Percentiles rank a stretch among this genome's conserved stretches.
Conservation (phyloP, 2,329 filamentous ascomycete species). For the Verticillium tricorpus region DNA sequence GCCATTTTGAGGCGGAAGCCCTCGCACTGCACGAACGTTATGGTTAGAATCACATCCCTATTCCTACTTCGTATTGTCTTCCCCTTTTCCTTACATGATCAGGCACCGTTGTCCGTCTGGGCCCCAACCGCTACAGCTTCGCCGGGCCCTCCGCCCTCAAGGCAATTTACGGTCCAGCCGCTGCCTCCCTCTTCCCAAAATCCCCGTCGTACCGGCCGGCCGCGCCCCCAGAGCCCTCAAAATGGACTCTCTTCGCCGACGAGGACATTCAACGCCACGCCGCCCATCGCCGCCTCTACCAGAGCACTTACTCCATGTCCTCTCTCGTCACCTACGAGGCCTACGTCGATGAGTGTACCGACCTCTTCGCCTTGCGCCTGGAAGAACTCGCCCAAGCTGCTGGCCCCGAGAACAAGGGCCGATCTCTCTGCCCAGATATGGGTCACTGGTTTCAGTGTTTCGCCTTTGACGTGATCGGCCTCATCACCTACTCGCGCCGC, state of each 20-base stretch:
- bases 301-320: constrained; percentile 41
- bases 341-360: constrained; percentile 42
- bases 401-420: background rate
- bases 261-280: constrained; percentile 28
- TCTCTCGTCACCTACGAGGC: constrained; percentile 42
- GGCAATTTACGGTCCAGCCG: constrained; percentile 23
- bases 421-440: constrained; percentile 28
- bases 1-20: constrained; percentile 22
- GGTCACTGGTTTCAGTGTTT: constrained; percentile 40
- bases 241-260: constrained; percentile 24
- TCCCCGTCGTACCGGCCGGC: constrained; percentile 26
- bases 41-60: constrained; percentile 12
- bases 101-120: constrained; percentile 38
- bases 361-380: constrained; percentile 32
- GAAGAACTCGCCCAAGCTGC: constrained; percentile 25
- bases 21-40: constrained; percentile 22
- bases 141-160: constrained; percentile 33
- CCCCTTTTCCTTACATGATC: background rate
- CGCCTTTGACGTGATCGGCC: constrained; percentile 47
- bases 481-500: constrained; percentile 34
- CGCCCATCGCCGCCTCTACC: constrained; percentile 32
- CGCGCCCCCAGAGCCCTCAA: constrained; percentile 9
- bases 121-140: constrained; percentile 42
- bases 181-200: constrained; percentile 21
- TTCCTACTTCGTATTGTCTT: too few relatives aligned